These are phyloP conservation scores for Leucosporidium creatinivorum DNA, from an alignment of 768 basidiomycete genomes.

Conservation along the genomic window DNA sequence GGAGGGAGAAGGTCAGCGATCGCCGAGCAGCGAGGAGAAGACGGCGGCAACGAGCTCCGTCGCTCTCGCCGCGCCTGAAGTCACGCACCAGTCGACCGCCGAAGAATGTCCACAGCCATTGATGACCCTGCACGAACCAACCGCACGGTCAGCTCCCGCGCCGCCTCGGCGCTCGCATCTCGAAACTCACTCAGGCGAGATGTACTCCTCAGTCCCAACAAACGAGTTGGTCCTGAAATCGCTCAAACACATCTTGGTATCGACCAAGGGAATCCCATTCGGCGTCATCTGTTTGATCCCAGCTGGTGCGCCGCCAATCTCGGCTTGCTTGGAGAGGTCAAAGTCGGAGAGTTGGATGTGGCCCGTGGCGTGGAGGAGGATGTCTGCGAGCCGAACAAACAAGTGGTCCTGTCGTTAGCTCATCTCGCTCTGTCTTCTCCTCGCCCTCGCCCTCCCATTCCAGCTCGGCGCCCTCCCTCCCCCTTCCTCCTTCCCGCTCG, in stretches of 20 bases:
- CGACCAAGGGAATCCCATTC: slow-evolving; percentile 88
- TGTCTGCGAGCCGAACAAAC: slow-evolving; percentile 77
- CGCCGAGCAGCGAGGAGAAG: too few relatives aligned
- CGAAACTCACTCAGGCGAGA: not conserved
- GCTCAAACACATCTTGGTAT: slow-evolving; percentile 93
- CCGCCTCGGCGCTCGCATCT: too few relatives aligned
- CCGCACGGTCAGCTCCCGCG: too few relatives aligned
- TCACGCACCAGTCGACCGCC: slow-evolving; percentile 77
- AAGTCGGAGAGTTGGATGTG: slow-evolving; percentile 99
- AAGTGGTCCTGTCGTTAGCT: too few relatives aligned
- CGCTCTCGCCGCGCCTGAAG: slow-evolving; percentile 38
- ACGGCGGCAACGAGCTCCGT: not conserved
- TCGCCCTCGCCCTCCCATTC: too few relatives aligned
- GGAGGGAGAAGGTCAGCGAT: too few relatives aligned
- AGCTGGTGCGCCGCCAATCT: slow-evolving; percentile 76
- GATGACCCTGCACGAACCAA: slow-evolving; percentile 74
- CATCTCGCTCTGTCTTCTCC: too few relatives aligned
- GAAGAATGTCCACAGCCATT: slow-evolving; percentile 93
- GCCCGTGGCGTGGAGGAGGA: slow-evolving; percentile 91
- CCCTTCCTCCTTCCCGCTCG: too few relatives aligned
- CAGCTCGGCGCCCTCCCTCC: too few relatives aligned
- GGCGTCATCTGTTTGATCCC: slow-evolving; percentile 74
- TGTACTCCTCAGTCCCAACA: slow-evolving; percentile 92
- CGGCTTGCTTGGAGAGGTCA: slow-evolving; percentile 93
- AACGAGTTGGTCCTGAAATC: slow-evolving; percentile 97